These are phyloP conservation scores for Suhomyces kilbournensis DNA, from an alignment of 805 yeast species.

Conservation along the genomic window DNA sequence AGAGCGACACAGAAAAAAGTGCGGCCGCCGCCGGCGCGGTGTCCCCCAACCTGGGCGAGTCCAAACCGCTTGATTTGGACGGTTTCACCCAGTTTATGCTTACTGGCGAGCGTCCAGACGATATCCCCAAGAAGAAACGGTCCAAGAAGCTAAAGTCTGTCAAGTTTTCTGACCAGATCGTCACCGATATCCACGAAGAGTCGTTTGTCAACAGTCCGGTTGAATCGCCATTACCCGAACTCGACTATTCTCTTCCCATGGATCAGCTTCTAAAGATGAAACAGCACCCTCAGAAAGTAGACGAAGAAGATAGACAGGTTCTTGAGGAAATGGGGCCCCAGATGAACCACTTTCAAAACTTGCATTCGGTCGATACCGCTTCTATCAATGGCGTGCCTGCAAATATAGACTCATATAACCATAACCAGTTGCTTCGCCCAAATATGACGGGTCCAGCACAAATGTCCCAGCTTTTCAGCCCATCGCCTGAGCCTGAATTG, in stretches of 20 bases:
- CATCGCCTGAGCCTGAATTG: slow-evolving; percentile 21
- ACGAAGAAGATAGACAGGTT: slow-evolving; percentile 68
- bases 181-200: slow-evolving; percentile 40
- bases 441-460: slow-evolving; percentile 48
- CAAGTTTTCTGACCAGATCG: slow-evolving; percentile 67
- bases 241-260: slow-evolving; percentile 74
- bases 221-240: slow-evolving; percentile 21
- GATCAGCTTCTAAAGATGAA: slow-evolving; percentile 57
- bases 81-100: slow-evolving; percentile 79
- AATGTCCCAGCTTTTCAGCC: slow-evolving; percentile 31
- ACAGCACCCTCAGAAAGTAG: slow-evolving; percentile 17
- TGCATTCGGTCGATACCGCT: slow-evolving; percentile 71
- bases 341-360: slow-evolving; percentile 64
- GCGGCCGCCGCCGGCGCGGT: not conserved
- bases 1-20: slow-evolving; percentile 1
- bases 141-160: slow-evolving; percentile 56
- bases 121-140: slow-evolving; percentile 35
- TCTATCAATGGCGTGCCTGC: slow-evolving; percentile 69
- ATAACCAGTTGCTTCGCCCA: slow-evolving; percentile 37
- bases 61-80: slow-evolving; percentile 67
- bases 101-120: slow-evolving; percentile 71
- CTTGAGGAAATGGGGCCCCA: slow-evolving; percentile 73
- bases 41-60: slow-evolving; percentile 7
- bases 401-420: slow-evolving; percentile 40
- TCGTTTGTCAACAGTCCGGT: slow-evolving; percentile 16